phyloP scores from a whole-genome alignment of 116 monocot species.

The Zostera marina region DNA sequence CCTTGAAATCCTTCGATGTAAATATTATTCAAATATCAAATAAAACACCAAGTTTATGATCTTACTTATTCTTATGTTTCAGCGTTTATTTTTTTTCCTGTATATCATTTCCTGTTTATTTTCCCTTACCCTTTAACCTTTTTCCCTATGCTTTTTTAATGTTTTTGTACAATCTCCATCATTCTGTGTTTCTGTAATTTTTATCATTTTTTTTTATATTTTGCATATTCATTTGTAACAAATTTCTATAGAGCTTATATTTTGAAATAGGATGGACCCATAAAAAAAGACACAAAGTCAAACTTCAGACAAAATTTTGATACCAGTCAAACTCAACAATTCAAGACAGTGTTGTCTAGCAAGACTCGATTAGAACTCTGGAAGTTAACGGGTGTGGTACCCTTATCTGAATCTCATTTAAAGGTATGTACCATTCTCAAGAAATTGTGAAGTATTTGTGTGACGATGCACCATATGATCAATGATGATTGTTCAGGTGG shows the following conservation, averaged over 20 bases:
- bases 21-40: too few species aligned
- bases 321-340: constrained; percentile 4
- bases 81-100: neutral
- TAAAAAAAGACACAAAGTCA: constrained; percentile 20
- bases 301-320: constrained; percentile 9
- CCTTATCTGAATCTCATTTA: constrained; percentile 42
- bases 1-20: too few species aligned
- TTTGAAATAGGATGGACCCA: constrained; percentile 46
- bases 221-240: neutral
- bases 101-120: neutral
- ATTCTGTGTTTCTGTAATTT: neutral
- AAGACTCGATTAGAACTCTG: constrained; percentile 41
- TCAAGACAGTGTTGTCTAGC: constrained; percentile 6
- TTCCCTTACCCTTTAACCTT: too few species aligned
- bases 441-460: too few species aligned
- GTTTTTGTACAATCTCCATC: neutral
- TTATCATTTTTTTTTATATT: neutral
- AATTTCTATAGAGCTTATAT: constrained; percentile 3
- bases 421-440: constrained; percentile 20
- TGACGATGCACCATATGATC: too few species aligned
- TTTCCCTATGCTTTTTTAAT: neutral
- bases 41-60: too few species aligned
- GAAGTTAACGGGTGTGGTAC: constrained; percentile 60
- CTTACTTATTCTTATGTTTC: too few species aligned
- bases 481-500: too few species aligned